Percentiles rank a stretch among this genome's conserved stretches.
Conservation (phyloP, 306 rosid species). For the cucumber (Cucumis sativus) region Cucumber_9930_V3 NC_026657.2:10856001-10856500, state of each 20-base stretch:
- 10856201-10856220: background rate
- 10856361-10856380: background rate
- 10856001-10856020: no score
- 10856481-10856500: conserved; percentile 25
- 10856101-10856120: no score
- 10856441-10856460: conserved; percentile 52
- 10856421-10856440: conserved; percentile 59
- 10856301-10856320: background rate
- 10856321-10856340: background rate
- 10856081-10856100: no score
- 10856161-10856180: background rate
- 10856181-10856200: background rate
- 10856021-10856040: no score
- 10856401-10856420: conserved; percentile 44
- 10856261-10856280: background rate
- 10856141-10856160: background rate
- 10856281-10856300: background rate
- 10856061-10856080: no score
- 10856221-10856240: background rate
- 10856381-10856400: conserved; percentile 28
- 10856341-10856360: background rate
- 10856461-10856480: conserved; percentile 68
- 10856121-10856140: no score
- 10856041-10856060: no score
- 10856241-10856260: background rate